Percentiles rank a stretch among this genome's conserved stretches.
Evolutionary conservation across 2,329 filamentous ascomycete genomes (phyloP).

Genomic region (Paracamarosporium sp.): DNA sequence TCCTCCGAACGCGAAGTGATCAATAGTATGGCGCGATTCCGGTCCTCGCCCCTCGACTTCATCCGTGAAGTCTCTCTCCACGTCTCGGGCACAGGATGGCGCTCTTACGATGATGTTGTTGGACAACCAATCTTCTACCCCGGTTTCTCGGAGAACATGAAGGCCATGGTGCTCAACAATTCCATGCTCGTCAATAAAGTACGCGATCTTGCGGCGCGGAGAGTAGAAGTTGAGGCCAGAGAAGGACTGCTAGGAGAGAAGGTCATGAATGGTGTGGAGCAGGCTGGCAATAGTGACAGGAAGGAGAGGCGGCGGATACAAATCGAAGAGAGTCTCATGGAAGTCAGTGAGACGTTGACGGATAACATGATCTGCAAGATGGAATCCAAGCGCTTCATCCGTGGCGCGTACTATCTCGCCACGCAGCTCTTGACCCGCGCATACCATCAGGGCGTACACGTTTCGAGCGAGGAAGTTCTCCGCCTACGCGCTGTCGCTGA

Average conservation of each 20-base stretch:
- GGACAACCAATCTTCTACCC: conserved; percentile 93
- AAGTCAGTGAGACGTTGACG: conserved; percentile 85
- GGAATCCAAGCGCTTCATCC: conserved; percentile 91
- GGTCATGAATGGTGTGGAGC: conserved; percentile 45
- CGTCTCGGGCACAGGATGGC: conserved; percentile 92
- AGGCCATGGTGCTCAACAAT: conserved; percentile 74
- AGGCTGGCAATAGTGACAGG: conserved; percentile 60
- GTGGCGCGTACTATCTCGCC: conserved; percentile 86
- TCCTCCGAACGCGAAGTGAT: conserved; percentile 72
- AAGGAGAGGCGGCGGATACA: conserved; percentile 69
- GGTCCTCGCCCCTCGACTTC: conserved; percentile 76
- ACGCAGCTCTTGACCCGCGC: conserved; percentile 90
- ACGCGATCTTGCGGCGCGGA: conserved; percentile 74
- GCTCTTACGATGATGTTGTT: conserved; percentile 87
- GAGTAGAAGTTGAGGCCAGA: conserved; percentile 77
- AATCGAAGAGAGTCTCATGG: conserved; percentile 75
- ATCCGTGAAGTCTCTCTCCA: conserved; percentile 92
- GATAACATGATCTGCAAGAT: conserved; percentile 99
- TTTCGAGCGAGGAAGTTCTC: conserved; percentile 91
- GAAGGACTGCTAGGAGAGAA: conserved; percentile 69
- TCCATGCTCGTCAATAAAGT: conserved; percentile 78
- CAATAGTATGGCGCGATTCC: conserved; percentile 86
- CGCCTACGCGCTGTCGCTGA: conserved; percentile 82
- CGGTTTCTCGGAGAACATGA: conserved; percentile 93
- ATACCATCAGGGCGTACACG: conserved; percentile 97